Evolutionary conservation across 371 early-diverging fungal species (phyloP).

Genomic region (Lichtheimia ramosa): DNA sequence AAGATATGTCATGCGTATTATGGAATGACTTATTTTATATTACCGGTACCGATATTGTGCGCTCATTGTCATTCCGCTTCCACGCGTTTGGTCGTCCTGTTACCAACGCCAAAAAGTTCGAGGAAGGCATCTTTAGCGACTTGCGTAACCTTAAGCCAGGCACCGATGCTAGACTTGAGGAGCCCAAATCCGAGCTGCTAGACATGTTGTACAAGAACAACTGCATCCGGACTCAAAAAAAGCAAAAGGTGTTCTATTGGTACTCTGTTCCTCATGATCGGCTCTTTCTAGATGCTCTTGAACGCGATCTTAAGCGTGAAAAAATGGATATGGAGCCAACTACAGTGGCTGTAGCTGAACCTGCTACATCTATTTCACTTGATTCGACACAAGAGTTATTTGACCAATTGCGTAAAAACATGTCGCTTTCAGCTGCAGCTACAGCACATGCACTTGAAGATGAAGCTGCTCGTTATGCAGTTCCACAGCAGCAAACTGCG

Average conservation of each 20-base stretch:
- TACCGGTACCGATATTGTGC: conserved; percentile 99
- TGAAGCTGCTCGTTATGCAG: conserved; percentile 11
- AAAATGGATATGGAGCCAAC: conserved; percentile 82
- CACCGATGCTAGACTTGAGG: conserved; percentile 95
- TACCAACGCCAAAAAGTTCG: conserved; percentile 96
- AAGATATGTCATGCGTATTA: conserved; percentile 86
- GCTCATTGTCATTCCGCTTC: conserved; percentile 93
- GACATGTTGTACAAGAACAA: conserved; percentile 98
- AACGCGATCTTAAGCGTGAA: conserved; percentile 98
- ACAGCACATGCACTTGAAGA: conserved; percentile 32
- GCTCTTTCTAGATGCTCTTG: conserved; percentile 96
- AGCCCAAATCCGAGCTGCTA: conserved; percentile 94
- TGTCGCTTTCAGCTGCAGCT: conserved; percentile 40
- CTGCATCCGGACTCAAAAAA: conserved; percentile 99
- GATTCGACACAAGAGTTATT: conserved; percentile 67
- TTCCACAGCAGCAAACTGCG: conserved; percentile 1
- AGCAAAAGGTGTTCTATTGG: conserved; percentile 99
- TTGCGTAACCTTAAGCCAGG: conserved; percentile 98
- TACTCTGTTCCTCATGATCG: conserved; percentile 97
- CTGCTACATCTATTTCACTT: conserved; percentile 59
- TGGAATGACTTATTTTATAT: conserved; percentile 92
- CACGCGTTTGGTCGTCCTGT: conserved; percentile 91
- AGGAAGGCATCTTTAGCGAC: conserved; percentile 99
- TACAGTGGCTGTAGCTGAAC: conserved; percentile 64
- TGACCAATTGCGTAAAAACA: conserved; percentile 53